Base-by-base conservation (phyloP, 2,329 filamentous ascomycete species). In the Trichoderma koningiopsis region DNA sequence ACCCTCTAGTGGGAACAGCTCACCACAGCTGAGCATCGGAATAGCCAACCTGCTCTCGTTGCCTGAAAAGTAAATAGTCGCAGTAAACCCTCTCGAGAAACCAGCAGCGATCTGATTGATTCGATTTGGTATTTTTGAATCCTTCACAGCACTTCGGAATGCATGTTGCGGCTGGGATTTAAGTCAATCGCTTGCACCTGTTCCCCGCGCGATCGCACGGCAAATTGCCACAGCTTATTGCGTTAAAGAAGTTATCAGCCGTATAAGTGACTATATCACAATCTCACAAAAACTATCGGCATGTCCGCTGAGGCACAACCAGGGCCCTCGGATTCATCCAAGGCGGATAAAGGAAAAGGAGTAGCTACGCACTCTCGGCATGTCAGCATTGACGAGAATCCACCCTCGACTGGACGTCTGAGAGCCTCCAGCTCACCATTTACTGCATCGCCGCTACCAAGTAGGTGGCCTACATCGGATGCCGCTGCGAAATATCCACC, bases 331-430 rank as follows among this genome's bases (percentile, higher is more conserved):
- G 57, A 49, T 31, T 40, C 55, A 5, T 37, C 40, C 22, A 59
- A 43, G 13, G 5, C 5, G 27, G 55, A 67, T 37, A 70, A 67
- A 33, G 40, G 47, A 13, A 70, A 70, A 53, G 52, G 62, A 19
- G 22, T 19, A 4, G 57, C 57, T 57, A 70, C 19, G 29, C 68
- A 67, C 49, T 37, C 31, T 52, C 68, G 63, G 13, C 63, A 58
- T 8, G 57, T 37, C 14, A 67, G 68, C 29, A 52, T 70, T 29
- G 68, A 70, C 43, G 57, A 62, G 13, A 52, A 62, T 37, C 37
- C 49, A 19, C 35, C 27, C 8, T 43, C 49, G 6, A 16, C 29
- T 3, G 57, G 43, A 19, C 57, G 43, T n/a, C 29, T 37, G 43
- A 62, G 68, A 43, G 24, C 27, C 10, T 58, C 62, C 29, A 29